Evolutionary conservation across 768 basidiomycete species (phyloP), one percentile per base, ranked within the genome.

Genomic region (Zangia roseola): DNA sequence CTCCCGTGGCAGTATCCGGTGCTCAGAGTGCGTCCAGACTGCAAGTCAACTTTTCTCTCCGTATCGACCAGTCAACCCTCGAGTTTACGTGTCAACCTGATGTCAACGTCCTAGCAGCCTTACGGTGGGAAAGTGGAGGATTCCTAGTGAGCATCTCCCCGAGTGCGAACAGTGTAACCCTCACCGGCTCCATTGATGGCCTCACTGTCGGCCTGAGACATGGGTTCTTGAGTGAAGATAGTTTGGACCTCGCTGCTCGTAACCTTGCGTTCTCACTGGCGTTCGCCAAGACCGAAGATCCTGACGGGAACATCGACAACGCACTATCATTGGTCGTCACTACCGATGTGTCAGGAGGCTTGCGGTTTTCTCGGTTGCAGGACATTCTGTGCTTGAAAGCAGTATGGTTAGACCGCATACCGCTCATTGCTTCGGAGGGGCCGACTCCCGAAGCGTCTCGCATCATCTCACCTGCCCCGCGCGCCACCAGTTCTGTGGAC

Each of bases 361-460:
- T 94, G 34, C 82, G 85, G 19, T 86, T 97, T 60, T 89, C 90
- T 5, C 83, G 93, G 12, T 69, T 97, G 24, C 93, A 94, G 67
- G 94, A 97, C 62, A 83, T 94, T 45, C 75, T 97, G 17, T 94
- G 91, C 66, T 92, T 95, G 78, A 94, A 94, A 66, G 92, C 93
- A 6, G 91, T 95, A 12, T 95, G 93, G 91, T 65, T 95, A 39
- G 92, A 94, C 60, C 83, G 83, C 31, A 90, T 94, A 23, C 90
- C 91, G 0, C 71, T 88, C 8, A 80, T 94, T 59, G 80, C 81
- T 17, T 65, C 73, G 33, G 75, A 69, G 30, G 26, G 58, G 33
- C 43, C 63, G 12, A 35, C 54, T 8, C 48, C 62, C 40, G 59
- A 62, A 20, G 45, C 40, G 7, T 53, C 67, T 38, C 43, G 55